A percentile compares a stretch with the other conserved stretches of the same genome.
phyloP scores from a whole-genome alignment of 2,329 filamentous ascomycete genomes.

The Balansia obtecta region DNA sequence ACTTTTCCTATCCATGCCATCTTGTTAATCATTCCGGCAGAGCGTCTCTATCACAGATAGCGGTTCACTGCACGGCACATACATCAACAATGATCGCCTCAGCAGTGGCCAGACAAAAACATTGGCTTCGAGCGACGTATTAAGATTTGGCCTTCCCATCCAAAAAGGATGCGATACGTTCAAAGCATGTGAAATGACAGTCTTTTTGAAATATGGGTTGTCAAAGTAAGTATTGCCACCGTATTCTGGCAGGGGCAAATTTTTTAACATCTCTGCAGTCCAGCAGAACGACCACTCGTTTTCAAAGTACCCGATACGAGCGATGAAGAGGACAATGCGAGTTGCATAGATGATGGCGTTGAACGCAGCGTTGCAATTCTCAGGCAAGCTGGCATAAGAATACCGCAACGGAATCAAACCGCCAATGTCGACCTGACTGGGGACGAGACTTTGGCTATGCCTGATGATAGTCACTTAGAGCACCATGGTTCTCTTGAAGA shows the following conservation, averaged over 20 bases:
- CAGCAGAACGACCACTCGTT: conserved; percentile 15
- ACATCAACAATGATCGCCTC: conserved; percentile 23
- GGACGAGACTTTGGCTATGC: conserved; percentile 1
- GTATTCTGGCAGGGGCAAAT: not conserved
- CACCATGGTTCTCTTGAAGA: not conserved
- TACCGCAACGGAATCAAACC: conserved; percentile 8
- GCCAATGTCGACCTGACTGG: conserved; percentile 12
- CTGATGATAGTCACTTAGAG: not conserved
- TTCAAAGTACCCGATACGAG: conserved; percentile 32
- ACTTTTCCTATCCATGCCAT: not conserved
- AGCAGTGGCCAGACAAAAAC: conserved; percentile 6
- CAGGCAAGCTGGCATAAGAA: conserved; percentile 15
- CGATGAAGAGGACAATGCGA: conserved; percentile 19
- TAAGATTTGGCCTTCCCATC: conserved; percentile 25
- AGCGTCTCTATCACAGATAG: conserved; percentile 31
- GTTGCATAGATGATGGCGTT: conserved; percentile 16
- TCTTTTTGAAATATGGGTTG: conserved; percentile 18
- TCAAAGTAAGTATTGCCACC: conserved; percentile 11
- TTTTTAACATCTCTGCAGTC: conserved; percentile 10
- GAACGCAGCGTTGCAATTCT: conserved; percentile 15
- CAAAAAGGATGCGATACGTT: conserved; percentile 22
- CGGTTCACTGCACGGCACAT: conserved; percentile 42
- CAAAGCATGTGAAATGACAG: conserved; percentile 25
- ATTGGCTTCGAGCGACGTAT: conserved; percentile 17
- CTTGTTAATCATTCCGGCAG: conserved; percentile 20